Base-by-base conservation (phyloP, 1,139 yeast species). In the Kluyveromyces sp. region DNA sequence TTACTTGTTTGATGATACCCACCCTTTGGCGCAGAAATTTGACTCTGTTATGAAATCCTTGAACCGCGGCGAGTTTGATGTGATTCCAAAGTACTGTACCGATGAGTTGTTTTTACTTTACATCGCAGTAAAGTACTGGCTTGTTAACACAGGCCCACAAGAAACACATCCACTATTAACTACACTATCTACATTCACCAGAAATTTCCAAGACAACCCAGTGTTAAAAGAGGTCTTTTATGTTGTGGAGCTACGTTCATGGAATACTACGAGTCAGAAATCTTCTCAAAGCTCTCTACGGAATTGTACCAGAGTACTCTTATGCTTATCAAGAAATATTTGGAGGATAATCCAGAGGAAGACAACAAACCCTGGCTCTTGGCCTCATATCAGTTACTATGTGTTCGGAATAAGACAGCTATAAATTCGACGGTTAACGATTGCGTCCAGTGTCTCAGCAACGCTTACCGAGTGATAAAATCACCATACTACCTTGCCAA, bases 131-230 rank as follows among this genome's bases (percentile, higher is more conserved):
- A 60, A 61, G 45, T 61, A 64, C 4, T 70, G 70, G 49, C 64
- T 73, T 47, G 65, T 65, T 1, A n/a, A n/a, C n/a, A n/a, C n/a
- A n/a, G 70, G 74, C 0, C 71, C 74, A 0, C 75, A 72, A 39
- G 63, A 66, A 34, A 63, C 75, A 0, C 76, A 71, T 50, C 67
- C 70, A 1, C 55, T 64, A 25, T 57, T 73, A 4, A 70, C 73
- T 3, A 73, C 76, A 0, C 64, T 60, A 10, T 68, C 71, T 0
- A 62, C 68, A 1, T 67, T 67, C 45, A 54, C 67, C 0, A 69
- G 69, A 1, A 55, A 60, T 7, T 59, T 64, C 2, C 42, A 53
- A 4, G 53, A 56, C 10, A 63, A 70, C 21, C 50, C 55, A 2
- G 57, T 68, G 2, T 52, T 70, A 39, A 56, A 66, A 25, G 67